Conservation (phyloP, 176 grass and related monocot species). For the Bothriochloa decipiens region DNA sequence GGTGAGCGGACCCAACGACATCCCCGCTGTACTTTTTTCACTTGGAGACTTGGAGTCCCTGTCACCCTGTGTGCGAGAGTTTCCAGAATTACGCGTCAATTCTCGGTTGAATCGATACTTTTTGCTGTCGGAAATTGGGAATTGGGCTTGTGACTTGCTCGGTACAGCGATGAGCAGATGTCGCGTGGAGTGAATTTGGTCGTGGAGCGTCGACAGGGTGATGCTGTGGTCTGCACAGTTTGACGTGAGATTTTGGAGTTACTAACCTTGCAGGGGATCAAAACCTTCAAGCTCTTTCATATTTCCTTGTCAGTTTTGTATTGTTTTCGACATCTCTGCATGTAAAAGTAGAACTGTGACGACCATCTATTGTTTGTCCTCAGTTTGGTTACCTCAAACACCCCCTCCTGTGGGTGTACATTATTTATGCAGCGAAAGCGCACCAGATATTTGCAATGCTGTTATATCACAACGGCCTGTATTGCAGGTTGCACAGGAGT, state of each 20-base stretch:
- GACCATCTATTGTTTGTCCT: not conserved
- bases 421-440: constrained; percentile 16
- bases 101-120: not conserved
- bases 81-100: not conserved
- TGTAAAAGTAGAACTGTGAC: not conserved
- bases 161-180: not conserved
- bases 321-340: not conserved
- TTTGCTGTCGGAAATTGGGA: not conserved
- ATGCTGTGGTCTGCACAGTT: not conserved
- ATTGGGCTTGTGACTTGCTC: not conserved
- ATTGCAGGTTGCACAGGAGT: constrained; percentile 76
- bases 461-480: constrained; percentile 19
- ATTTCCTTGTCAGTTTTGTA: not conserved
- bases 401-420: not conserved
- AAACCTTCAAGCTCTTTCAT: constrained; percentile 2
- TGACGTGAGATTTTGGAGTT: not conserved
- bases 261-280: not conserved
- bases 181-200: not conserved
- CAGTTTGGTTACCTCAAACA: not conserved
- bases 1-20: constrained; percentile 39
- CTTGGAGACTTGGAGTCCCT: not conserved
- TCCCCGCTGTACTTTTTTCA: not conserved
- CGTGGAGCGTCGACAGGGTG: not conserved
- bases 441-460: constrained; percentile 6
- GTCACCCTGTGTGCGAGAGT: not conserved